These are phyloP conservation scores for Pochonia chlamydosporia DNA, from an alignment of 2,329 filamentous ascomycete species.

Conservation along the genomic window DNA sequence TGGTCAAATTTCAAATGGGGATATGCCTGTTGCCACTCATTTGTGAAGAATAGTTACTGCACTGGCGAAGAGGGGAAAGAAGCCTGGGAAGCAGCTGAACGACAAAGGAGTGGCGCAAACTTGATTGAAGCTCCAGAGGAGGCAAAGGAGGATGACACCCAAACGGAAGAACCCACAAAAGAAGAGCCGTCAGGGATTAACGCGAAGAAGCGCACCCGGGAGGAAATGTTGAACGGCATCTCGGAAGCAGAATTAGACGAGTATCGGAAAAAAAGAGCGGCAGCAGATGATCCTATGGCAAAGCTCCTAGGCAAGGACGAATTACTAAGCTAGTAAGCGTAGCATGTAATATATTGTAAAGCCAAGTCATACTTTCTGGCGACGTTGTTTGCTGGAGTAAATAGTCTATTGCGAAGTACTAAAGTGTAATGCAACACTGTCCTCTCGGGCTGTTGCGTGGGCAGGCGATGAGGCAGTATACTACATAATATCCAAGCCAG, in stretches of 20 bases:
- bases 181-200: slow-evolving; percentile 24
- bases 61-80: slow-evolving; percentile 83
- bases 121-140: slow-evolving; percentile 30
- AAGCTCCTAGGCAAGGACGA: slow-evolving; percentile 71
- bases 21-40: slow-evolving; percentile 90
- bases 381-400: too few species aligned
- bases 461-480: too few species aligned
- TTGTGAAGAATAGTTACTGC: slow-evolving; percentile 94
- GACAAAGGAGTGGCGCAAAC: slow-evolving; percentile 43
- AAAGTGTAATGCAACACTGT: too few species aligned
- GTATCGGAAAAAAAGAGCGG: slow-evolving; percentile 70
- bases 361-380: neutral
- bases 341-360: neutral
- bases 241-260: slow-evolving; percentile 82
- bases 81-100: slow-evolving; percentile 73
- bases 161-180: slow-evolving; percentile 20
- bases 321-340: slow-evolving; percentile 33
- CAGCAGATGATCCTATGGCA: slow-evolving; percentile 82
- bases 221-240: slow-evolving; percentile 72
- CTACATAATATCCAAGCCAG: too few species aligned
- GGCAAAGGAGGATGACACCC: slow-evolving; percentile 16
- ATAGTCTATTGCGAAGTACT: too few species aligned
- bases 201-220: slow-evolving; percentile 65
- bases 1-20: slow-evolving; percentile 96
- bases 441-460: too few species aligned